A percentile compares a stretch with the other conserved stretches of the same genome.
Evolutionary conservation across 2,329 filamentous ascomycete genomes (phyloP).

Genomic region (Claviceps fusiformis): DNA sequence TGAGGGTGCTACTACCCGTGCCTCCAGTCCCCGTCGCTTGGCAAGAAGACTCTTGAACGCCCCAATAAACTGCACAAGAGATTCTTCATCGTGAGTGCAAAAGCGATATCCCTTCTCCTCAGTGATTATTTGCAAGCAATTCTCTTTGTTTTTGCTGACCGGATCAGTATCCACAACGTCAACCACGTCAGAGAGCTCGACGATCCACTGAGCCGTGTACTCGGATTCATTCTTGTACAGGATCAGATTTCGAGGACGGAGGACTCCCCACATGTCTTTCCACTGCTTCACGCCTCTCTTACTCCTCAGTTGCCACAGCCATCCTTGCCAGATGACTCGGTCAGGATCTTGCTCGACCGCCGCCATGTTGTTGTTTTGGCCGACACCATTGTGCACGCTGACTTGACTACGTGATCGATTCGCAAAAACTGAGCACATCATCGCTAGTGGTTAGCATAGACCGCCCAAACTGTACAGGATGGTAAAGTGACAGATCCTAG

Average conservation of each 20-base stretch:
- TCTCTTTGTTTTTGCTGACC: constrained; percentile 66
- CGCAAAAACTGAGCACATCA: constrained; percentile 11
- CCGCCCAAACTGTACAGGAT: not conserved
- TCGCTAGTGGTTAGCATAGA: not conserved
- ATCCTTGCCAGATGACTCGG: constrained; percentile 87
- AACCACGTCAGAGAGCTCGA: constrained; percentile 66
- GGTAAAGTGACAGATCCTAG: not conserved
- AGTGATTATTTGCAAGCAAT: constrained; percentile 85
- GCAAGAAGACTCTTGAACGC: constrained; percentile 78
- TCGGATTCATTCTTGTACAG: constrained; percentile 90
- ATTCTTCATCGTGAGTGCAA: constrained; percentile 67
- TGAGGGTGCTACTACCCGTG: constrained; percentile 27
- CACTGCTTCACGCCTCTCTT: constrained; percentile 78
- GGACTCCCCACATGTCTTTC: constrained; percentile 89
- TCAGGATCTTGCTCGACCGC: constrained; percentile 54
- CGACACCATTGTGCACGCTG: constrained; percentile 28
- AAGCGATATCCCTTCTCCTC: constrained; percentile 79
- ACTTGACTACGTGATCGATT: constrained; percentile 48
- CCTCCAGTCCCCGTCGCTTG: constrained; percentile 51
- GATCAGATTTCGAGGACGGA: constrained; percentile 71
- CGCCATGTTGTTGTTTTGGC: constrained; percentile 13
- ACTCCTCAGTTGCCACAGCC: constrained; percentile 71
- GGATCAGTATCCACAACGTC: constrained; percentile 89
- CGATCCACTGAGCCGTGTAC: constrained; percentile 72
- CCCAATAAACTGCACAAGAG: constrained; percentile 70